Percentiles rank a stretch among this genome's conserved stretches.
These are phyloP conservation scores for Yarrowia sp. DNA, from an alignment of 805 yeast species.

Conservation along the genomic window DNA sequence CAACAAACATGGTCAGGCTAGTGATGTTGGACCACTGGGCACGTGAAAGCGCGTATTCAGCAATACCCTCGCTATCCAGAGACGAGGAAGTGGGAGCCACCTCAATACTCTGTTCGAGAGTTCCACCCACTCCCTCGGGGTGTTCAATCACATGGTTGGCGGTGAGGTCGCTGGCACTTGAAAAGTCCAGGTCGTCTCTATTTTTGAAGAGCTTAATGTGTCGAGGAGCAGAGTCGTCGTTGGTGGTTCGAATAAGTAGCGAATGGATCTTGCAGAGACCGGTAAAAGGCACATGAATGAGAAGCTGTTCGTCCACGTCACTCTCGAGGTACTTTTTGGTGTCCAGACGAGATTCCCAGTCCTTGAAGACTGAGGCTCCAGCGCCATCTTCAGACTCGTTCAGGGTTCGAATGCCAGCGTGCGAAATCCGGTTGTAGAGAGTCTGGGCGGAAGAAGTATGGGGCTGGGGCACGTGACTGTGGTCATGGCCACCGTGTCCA, in stretches of 20 bases:
- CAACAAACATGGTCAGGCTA: constrained; percentile 64
- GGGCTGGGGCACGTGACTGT: constrained; percentile 66
- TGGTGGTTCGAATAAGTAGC: constrained; percentile 63
- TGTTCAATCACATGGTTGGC: constrained; percentile 57
- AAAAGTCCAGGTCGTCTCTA: constrained; percentile 68
- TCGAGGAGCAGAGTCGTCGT: constrained; percentile 64
- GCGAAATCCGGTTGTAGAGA: constrained; percentile 58
- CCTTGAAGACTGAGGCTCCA: constrained; percentile 55
- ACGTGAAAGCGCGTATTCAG: constrained; percentile 80
- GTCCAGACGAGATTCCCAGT: constrained; percentile 49
- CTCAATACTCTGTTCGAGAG: constrained; percentile 34
- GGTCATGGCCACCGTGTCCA: constrained; percentile 36
- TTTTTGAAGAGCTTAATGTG: constrained; percentile 72
- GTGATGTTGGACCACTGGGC: constrained; percentile 68
- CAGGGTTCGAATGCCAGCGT: constrained; percentile 57
- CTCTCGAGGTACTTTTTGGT: constrained; percentile 51
- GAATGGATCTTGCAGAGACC: constrained; percentile 73
- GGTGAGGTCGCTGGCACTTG: constrained; percentile 49
- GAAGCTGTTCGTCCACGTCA: constrained; percentile 80
- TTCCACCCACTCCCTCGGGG: constrained; percentile 52
- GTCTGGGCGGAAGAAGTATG: constrained; percentile 59
- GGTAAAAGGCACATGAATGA: constrained; percentile 76
- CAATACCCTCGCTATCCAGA: constrained; percentile 52
- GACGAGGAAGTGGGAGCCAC: constrained; percentile 17
- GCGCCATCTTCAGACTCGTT: constrained; percentile 56